Conservation (phyloP, 495 filamentous ascomycete species). For the Hypoxylon crocopeplum region DNA sequence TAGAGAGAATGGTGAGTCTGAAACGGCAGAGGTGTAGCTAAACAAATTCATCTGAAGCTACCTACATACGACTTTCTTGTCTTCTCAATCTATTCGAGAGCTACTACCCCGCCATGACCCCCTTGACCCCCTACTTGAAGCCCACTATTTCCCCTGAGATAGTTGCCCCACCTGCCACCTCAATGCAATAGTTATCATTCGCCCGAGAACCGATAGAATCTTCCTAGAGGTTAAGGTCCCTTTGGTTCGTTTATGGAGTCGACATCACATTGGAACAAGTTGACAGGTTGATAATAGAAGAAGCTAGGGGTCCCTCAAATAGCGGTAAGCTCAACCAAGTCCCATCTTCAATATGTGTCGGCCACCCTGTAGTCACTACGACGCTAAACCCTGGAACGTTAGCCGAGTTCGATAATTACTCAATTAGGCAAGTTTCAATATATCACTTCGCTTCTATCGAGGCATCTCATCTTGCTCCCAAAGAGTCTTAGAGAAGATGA, state of each 20-base stretch:
- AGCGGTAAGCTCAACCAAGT: conserved; percentile 9
- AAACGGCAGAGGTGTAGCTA: conserved; percentile 22
- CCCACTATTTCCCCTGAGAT: conserved; percentile 37
- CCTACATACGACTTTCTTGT: too few species aligned
- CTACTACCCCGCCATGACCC: conserved; percentile 35
- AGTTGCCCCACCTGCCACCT: conserved; percentile 23
- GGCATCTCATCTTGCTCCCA: too few species aligned
- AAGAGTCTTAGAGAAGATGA: too few species aligned
- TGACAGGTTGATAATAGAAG: too few species aligned
- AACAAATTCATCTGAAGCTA: conserved; percentile 19
- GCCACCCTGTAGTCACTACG: too few species aligned
- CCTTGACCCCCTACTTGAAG: conserved; percentile 20
- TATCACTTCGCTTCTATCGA: too few species aligned
- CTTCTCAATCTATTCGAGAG: too few species aligned
- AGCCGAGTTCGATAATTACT: not conserved
- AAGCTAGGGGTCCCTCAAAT: not conserved
- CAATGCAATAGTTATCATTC: conserved; percentile 10
- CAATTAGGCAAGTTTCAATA: conserved; percentile 5
- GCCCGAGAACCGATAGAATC: conserved; percentile 1
- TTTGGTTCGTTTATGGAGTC: not conserved
- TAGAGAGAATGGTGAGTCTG: not conserved
- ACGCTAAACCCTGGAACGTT: too few species aligned
- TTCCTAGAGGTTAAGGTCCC: not conserved
- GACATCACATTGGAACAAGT: not conserved
- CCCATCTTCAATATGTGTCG: too few species aligned